Base-by-base conservation (phyloP, 1,139 yeast species). In the Yamadazyma spencermartinsiae region DNA sequence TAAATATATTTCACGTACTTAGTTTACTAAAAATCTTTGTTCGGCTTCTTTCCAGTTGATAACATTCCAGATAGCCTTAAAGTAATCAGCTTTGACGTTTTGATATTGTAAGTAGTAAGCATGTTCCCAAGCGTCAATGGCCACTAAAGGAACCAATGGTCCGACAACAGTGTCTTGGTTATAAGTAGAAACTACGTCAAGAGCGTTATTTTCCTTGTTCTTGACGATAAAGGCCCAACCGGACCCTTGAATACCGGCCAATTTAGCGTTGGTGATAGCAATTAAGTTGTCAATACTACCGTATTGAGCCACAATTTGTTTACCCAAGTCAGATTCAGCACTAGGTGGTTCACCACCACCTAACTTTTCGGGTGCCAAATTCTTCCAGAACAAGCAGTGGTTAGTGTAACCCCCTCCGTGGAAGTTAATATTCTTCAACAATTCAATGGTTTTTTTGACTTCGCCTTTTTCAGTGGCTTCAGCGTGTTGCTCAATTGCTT, bases 41-140 rank as follows among this genome's bases (percentile, higher is more conserved):
- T 64, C 73, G 38, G 76, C 76, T 49, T 65, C 74, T 40, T 61
- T 55, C 77, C 77, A 72, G 61, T 66, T 71, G 50, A 72, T 64
- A 29, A 71, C 76, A 43, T 71, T 63, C 74, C 74, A 70, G 49
- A 72, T 68, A 41, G 75, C 74, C 52, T 70, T 64, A 56, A 72
- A 68, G 55, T 72, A 71, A 49, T 68, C 72, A 24, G 62, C 69
- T 58, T 72, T 71, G 44, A 68, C 73, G 47, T 71, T 72, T 51
- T 68, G 74, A 54, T 72, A 71, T 47, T 72, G 76, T 50, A 71
- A 65, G 57, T 72, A 72, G 56, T 71, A 72, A 40, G 76, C 76
- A 48, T 72, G 77, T 52, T 72, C 76, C 76, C 77, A 72, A 37
- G 75, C 74, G 54, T 72, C 77, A 52, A 72, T 67, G 16, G 74